Base-by-base conservation (phyloP, 1,284 basidiomycete genomes). In the Cryptococcus sp. region DNA sequence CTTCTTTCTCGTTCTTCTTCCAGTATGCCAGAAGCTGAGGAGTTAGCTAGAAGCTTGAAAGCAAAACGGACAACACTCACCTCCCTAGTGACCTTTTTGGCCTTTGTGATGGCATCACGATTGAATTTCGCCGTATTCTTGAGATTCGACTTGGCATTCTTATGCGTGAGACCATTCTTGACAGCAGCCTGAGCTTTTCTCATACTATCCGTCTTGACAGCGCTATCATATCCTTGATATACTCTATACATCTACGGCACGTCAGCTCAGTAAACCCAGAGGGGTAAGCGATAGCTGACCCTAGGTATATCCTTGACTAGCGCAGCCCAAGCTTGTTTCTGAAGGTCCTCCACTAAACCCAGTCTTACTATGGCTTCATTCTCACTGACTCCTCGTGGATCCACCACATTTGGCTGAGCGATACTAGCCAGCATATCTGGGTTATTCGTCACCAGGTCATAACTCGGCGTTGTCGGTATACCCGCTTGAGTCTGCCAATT, bases 1-100 rank as follows among this genome's bases (percentile, higher is more conserved):
- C 94, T 74, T 79, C 77, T 72, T 94, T 93, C 75, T 98, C 95
- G 69, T 98, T 98, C 79, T 93, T 94, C 79, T 89, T 91, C 92
- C 93, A 98, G 79, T 93, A 96, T 34, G 93, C 86, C 23, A 23
- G 23, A 23, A 23, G 23, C 23, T 23, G 23, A 2, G 23, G 23
- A 23, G 23, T 23, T 2, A 23, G 23, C 23, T 23, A 23, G n/a
- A n/a, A n/a, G n/a, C n/a, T 2, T 23, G 2, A 23, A 30, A 38
- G 46, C 14, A 11, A 3, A 10, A 37, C 31, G 32, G 35, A 14
- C 30, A 23, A 49, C 33, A 15, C 62, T 53, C 8, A 70, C 68
- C 65, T 76, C 71, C 52, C 71, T 66, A 60, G 73, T 68, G 53
- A 74, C 67, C 50, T 62, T 60, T 61, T 76, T 76, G 49, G 72